Conservation (phyloP, 2,329 filamentous ascomycete genomes). For the Paecilomyces variotii region DNA sequence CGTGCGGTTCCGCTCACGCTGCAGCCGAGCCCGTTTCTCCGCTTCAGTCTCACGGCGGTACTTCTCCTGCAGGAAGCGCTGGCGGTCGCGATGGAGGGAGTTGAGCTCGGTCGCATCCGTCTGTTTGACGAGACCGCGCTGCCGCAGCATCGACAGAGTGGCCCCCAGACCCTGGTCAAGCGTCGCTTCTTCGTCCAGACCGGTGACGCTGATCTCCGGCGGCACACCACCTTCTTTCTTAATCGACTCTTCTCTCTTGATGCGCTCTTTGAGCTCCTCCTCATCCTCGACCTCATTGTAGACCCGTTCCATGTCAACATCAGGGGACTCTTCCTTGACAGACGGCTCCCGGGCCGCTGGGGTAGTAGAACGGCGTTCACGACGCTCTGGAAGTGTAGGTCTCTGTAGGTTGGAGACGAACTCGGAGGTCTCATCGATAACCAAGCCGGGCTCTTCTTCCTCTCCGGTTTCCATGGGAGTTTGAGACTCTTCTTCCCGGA, state of each 20-base stretch:
- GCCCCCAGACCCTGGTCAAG: conserved; percentile 72
- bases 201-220: conserved; percentile 51
- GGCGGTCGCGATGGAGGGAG: conserved; percentile 59
- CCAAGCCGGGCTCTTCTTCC: conserved; percentile 56
- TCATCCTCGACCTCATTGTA: conserved; percentile 31
- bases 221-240: conserved; percentile 19
- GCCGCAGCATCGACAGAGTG: conserved; percentile 71
- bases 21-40: conserved; percentile 67
- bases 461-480: conserved; percentile 53
- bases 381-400: conserved; percentile 50
- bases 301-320: conserved; percentile 13
- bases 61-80: conserved; percentile 74
- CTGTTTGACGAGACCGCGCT: conserved; percentile 71
- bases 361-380: conserved; percentile 26
- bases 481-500: conserved; percentile 55
- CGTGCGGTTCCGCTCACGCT: conserved; percentile 81
- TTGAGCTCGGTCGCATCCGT: conserved; percentile 57
- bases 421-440: conserved; percentile 94
- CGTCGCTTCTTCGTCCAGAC: conserved; percentile 77
- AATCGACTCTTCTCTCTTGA: conserved; percentile 41
- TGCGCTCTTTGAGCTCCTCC: conserved; percentile 41
- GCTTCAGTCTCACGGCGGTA: conserved; percentile 68
- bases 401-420: conserved; percentile 83
- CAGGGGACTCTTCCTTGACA: conserved; percentile 11
- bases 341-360: conserved; percentile 26